phyloP scores from a whole-genome alignment of 305 asterid species.

The Nicotiana rustica region DNA sequence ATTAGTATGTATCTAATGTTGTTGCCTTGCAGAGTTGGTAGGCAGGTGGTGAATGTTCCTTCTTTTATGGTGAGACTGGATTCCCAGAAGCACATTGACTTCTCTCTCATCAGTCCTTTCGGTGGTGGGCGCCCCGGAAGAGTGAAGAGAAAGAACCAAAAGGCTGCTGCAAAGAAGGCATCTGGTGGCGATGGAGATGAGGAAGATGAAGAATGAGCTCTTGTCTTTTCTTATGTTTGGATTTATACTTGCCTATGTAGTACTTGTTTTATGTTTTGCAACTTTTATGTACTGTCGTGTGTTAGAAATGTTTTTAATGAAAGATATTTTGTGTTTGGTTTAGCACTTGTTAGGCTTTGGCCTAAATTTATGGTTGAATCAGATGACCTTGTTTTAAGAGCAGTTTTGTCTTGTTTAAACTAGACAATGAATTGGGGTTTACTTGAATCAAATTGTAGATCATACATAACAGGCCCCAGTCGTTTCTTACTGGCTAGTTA shows the following conservation, averaged over 20 bases:
- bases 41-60: conserved; percentile 50
- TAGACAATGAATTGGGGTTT: not conserved
- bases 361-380: not conserved
- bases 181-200: conserved; percentile 49
- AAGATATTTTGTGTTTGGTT: not conserved
- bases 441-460: not conserved
- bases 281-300: not conserved
- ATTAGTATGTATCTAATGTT: not conserved
- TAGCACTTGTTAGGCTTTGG: not conserved
- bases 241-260: not conserved
- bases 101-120: conserved; percentile 49
- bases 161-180: conserved; percentile 54
- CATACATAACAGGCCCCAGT: no score
- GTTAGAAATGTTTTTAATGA: not conserved
- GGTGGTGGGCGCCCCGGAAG: conserved; percentile 55
- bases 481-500: no score
- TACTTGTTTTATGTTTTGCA: not conserved
- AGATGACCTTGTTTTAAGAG: not conserved
- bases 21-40: conserved; percentile 43
- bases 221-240: no score
- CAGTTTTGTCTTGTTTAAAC: not conserved
- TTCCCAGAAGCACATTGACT: conserved; percentile 52
- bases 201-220: conserved; percentile 48
- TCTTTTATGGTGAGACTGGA: conserved; percentile 50
- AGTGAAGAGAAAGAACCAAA: conserved; percentile 54